Percentiles rank a stretch among this genome's conserved stretches.
phyloP scores from a whole-genome alignment of 306 rosid genomes.

The Rosa rugosa region DNA sequence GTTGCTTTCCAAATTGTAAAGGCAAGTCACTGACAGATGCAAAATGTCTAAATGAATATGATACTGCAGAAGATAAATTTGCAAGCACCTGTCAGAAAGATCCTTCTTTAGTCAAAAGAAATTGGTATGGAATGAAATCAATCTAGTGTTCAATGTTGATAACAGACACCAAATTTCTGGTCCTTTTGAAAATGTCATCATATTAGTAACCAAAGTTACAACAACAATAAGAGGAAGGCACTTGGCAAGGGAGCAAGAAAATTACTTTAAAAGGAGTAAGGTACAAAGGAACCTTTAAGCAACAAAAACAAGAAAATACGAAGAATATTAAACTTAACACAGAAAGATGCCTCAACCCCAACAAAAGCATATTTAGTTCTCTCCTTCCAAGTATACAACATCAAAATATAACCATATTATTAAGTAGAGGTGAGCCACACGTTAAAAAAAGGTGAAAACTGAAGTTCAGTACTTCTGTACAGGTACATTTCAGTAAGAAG shows the following conservation, averaged over 20 bases:
- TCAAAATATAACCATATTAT: neutral
- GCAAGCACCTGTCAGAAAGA: conserved; percentile 60
- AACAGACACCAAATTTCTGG: conserved; percentile 1
- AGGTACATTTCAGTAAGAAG: neutral
- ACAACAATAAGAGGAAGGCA: neutral
- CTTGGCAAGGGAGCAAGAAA: neutral
- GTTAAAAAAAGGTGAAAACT: neutral
- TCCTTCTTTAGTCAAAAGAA: conserved; percentile 33
- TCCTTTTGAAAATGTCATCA: neutral
- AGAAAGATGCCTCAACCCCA: neutral
- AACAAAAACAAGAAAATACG: neutral
- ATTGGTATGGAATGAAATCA: conserved; percentile 12
- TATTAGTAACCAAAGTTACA: neutral
- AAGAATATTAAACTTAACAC: neutral
- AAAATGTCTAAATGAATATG: conserved; percentile 36
- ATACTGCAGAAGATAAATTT: conserved; percentile 47
- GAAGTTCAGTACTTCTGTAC: neutral
- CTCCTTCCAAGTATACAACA: neutral
- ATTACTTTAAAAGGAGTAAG: neutral
- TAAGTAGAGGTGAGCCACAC: neutral
- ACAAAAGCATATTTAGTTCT: neutral
- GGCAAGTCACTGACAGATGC: conserved; percentile 34
- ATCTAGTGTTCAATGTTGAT: neutral
- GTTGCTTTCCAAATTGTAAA: conserved; percentile 44
- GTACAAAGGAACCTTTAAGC: neutral